These are phyloP conservation scores for Euphrasia confusa DNA, from an alignment of 257 asterid species.

Conservation along the genomic window DNA sequence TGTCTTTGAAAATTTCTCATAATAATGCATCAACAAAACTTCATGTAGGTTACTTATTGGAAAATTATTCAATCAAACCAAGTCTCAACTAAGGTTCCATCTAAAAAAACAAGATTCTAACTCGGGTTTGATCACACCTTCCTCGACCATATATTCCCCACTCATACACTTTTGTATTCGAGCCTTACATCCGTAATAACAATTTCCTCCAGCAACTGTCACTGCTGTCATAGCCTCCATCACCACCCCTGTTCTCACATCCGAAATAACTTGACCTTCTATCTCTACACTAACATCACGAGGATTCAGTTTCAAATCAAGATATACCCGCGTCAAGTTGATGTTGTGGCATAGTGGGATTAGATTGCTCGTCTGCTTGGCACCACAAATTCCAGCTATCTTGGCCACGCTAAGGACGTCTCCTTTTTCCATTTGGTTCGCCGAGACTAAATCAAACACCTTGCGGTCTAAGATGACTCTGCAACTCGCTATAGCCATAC, in stretches of 20 bases:
- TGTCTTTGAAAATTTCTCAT: too few relatives aligned
- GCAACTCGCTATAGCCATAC: too few relatives aligned
- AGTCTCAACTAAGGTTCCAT: too few relatives aligned
- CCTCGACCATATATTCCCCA: constrained; percentile 81
- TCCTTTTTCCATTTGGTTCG: background rate
- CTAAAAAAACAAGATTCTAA: too few relatives aligned
- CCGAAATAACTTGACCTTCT: constrained; percentile 49
- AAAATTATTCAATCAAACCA: too few relatives aligned
- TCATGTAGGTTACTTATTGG: too few relatives aligned
- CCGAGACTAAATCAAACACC: background rate
- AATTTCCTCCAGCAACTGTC: constrained; percentile 66
- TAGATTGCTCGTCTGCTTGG: too few relatives aligned
- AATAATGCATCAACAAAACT: too few relatives aligned
- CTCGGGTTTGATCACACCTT: constrained; percentile 17
- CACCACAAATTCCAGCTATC: too few relatives aligned
- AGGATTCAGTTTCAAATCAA: constrained; percentile 50
- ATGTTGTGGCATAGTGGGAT: constrained; percentile 42
- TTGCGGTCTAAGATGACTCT: too few relatives aligned
- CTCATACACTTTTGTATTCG: constrained; percentile 61
- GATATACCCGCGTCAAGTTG: constrained; percentile 49
- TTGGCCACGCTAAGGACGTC: background rate
- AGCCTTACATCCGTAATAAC: constrained; percentile 55
- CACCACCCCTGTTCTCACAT: constrained; percentile 80
- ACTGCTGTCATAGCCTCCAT: constrained; percentile 91
- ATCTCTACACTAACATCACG: constrained; percentile 53